phyloP scores from a whole-genome alignment of 1,139 yeast species.

The Suhomyces anneliseae region DNA sequence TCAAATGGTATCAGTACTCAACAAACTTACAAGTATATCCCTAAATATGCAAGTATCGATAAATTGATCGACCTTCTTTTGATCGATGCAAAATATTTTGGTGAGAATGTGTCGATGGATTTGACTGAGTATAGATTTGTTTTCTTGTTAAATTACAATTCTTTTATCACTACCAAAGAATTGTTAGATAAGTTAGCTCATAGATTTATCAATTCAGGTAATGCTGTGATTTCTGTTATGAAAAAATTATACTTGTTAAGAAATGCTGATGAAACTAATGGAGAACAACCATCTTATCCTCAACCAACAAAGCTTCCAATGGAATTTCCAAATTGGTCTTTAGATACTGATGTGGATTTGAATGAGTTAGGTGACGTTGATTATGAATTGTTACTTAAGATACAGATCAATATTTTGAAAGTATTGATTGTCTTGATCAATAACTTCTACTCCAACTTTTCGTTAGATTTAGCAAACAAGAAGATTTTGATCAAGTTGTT shows the following conservation, averaged over 20 bases:
- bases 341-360: constrained; percentile 37
- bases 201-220: constrained; percentile 47
- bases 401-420: constrained; percentile 81
- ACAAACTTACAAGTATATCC: constrained; percentile 30
- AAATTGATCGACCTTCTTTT: constrained; percentile 43
- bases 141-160: constrained; percentile 43
- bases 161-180: constrained; percentile 44
- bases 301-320: constrained; percentile 2
- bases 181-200: constrained; percentile 45
- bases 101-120: constrained; percentile 39
- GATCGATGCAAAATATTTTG: constrained; percentile 41
- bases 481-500: constrained; percentile 64
- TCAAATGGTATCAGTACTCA: constrained; percentile 8
- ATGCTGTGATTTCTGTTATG: constrained; percentile 50
- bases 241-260: constrained; percentile 21
- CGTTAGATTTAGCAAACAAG: constrained; percentile 65
- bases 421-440: constrained; percentile 71
- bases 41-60: constrained; percentile 44
- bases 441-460: constrained; percentile 74
- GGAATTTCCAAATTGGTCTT: constrained; percentile 58
- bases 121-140: constrained; percentile 46
- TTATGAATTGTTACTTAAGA: constrained; percentile 61
- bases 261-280: constrained; percentile 3
- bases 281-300: constrained; percentile 1
- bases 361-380: constrained; percentile 46